Conservation (phyloP, 2,329 filamentous ascomycete genomes). For the Calonectria pauciramosa region DNA sequence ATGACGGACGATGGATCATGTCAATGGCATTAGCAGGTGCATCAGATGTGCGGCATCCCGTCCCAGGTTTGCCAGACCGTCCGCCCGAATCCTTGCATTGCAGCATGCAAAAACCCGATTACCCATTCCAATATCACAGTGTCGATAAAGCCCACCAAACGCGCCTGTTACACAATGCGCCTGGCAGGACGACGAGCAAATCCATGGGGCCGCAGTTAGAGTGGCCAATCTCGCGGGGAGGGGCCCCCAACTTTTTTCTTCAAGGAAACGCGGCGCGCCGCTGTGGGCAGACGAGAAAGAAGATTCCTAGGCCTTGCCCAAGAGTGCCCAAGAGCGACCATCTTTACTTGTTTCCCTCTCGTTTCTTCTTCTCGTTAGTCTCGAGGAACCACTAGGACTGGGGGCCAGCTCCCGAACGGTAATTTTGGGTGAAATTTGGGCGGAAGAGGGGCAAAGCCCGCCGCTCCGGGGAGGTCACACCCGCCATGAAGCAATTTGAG, state of each 20-base stretch:
- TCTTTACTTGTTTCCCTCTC: slow-evolving; percentile 21
- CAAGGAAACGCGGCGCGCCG: not conserved
- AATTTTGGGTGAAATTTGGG: slow-evolving; percentile 17
- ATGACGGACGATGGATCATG: not conserved
- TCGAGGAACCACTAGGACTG: not conserved
- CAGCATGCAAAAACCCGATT: not conserved
- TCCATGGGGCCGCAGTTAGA: slow-evolving; percentile 6
- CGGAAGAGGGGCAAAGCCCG: slow-evolving; percentile 4
- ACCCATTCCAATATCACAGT: slow-evolving; percentile 1
- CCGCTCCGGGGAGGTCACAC: slow-evolving; percentile 7
- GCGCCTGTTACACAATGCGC: slow-evolving; percentile 12
- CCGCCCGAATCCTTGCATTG: slow-evolving; percentile 11
- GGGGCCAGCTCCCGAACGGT: not conserved
- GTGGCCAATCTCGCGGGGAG: slow-evolving; percentile 29
- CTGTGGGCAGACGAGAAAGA: not conserved
- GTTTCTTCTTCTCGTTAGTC: slow-evolving; percentile 24
- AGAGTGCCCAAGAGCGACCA: slow-evolving; percentile 13
- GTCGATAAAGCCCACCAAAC: not conserved
- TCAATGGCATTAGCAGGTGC: slow-evolving; percentile 5
- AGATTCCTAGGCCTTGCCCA: not conserved
- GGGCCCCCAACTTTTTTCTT: slow-evolving; percentile 1
- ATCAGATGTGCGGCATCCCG: slow-evolving; percentile 8
- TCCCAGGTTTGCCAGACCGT: not conserved
- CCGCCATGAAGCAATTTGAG: slow-evolving; percentile 23
- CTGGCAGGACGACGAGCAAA: slow-evolving; percentile 3